phyloP scores from a whole-genome alignment of 1,284 basidiomycete genomes.

The Ceratobasidium theobromae region DNA sequence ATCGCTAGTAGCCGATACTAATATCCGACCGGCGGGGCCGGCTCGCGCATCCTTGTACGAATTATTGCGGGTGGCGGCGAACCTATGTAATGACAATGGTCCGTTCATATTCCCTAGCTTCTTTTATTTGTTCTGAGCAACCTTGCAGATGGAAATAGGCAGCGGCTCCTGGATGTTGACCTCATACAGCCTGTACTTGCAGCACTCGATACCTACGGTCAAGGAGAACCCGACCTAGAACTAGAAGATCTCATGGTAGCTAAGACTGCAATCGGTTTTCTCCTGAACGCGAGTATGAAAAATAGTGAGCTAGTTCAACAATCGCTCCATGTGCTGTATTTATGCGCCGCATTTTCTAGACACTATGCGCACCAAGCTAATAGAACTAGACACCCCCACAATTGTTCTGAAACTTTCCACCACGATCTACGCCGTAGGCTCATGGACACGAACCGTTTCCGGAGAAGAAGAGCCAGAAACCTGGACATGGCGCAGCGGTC shows the following conservation, averaged over 20 bases:
- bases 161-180: constrained; percentile 63
- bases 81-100: constrained; percentile 81
- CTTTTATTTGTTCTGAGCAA: not conserved
- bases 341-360: constrained; percentile 49
- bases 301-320: constrained; percentile 56
- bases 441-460: constrained; percentile 51
- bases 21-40: constrained; percentile 44
- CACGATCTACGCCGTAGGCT: constrained; percentile 67
- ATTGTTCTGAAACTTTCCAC: constrained; percentile 67
- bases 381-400: constrained; percentile 62
- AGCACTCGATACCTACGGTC: constrained; percentile 69
- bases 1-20: not conserved
- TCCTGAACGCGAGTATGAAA: constrained; percentile 76
- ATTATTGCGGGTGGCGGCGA: constrained; percentile 71
- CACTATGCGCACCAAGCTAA: constrained; percentile 65
- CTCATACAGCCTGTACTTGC: constrained; percentile 65
- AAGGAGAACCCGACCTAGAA: constrained; percentile 33
- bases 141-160: constrained; percentile 54
- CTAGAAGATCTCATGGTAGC: constrained; percentile 67
- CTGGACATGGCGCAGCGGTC: constrained; percentile 63
- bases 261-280: constrained; percentile 74
- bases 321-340: not conserved
- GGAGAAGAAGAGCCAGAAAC: constrained; percentile 48
- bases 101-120: constrained; percentile 38
- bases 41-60: constrained; percentile 59